These are phyloP conservation scores for Pleurotus sapidus DNA, from an alignment of 768 basidiomycete species.

Conservation along the genomic window DNA sequence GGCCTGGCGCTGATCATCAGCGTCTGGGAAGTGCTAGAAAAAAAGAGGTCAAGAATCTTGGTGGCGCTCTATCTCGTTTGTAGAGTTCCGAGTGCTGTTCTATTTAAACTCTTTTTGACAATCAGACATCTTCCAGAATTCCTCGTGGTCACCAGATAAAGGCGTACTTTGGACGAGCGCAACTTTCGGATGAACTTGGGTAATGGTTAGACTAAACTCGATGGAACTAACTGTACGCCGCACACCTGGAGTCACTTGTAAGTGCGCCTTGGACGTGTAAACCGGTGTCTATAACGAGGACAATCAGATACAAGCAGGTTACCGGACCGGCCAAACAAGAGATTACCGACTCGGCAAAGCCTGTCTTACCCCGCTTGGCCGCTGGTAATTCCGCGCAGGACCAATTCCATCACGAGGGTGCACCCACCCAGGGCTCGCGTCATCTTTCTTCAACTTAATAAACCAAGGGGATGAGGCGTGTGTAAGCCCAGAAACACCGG, in stretches of 20 bases:
- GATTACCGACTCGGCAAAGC: conserved; percentile 13
- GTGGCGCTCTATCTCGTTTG: conserved; percentile 4
- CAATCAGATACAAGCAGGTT: conserved; percentile 14
- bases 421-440: neutral
- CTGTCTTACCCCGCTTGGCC: conserved; percentile 3
- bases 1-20: neutral
- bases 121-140: neutral
- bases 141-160: conserved; percentile 1
- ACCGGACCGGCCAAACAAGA: conserved; percentile 22
- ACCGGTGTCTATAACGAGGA: conserved; percentile 7
- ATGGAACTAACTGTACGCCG: neutral
- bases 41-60: neutral
- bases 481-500: neutral
- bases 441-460: neutral
- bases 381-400: neutral
- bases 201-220: neutral
- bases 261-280: neutral
- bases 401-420: neutral
- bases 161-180: neutral
- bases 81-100: neutral
- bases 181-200: neutral
- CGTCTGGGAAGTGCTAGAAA: neutral
- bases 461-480: conserved; percentile 3
- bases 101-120: neutral
- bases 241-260: neutral